Evolutionary conservation across 2,329 filamentous ascomycete genomes (phyloP), one percentile per base, ranked within the genome.

Genomic region (Hypomyces perniciosus): DNA sequence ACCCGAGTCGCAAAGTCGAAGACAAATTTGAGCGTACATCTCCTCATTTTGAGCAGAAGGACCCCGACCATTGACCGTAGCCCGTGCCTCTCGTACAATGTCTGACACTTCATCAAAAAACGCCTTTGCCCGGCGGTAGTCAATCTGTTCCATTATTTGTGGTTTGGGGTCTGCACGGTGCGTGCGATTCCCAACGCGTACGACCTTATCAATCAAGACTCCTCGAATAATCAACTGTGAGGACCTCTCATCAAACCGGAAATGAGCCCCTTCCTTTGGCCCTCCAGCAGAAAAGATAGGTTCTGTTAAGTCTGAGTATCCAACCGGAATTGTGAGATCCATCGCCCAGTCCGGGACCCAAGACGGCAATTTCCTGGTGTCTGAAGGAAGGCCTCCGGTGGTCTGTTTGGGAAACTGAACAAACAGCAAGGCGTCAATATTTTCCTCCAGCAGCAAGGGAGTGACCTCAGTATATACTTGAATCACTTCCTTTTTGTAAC

Each of bases 331-430:
- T 4, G 28, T 38, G 12, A 68, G 53, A n/a, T 57, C 29, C 61
- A 61, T 62, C 1, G 62, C 58, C 65, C 65, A 68, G 51, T 69
- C 65, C 6, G 65, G 64, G 4, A 62, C 64, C 66, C 66, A 69
- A 2, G 65, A 66, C 2, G 66, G 66, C 13, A 68, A 41, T 8
- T 39, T n/a, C 5, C 20, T n/a, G 3, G 5, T 28, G 4, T n/a
- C 35, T n/a, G n/a, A 4, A 12, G 6, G 13, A n/a, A 20, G n/a
- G 1, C 7, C 27, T 3, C 47, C 52, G 1, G 38, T 9, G 1
- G 56, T 51, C 26, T 35, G 39, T 20, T 62, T 63, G 2, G 61
- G 60, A 5, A 57, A 55, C 51, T 68, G 66, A 5, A 58, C 59
- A 44, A 62, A 68, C 6, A 66, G 54, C 6, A 69, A 51, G 2